Base-by-base conservation (phyloP, 202 grass and related monocot genomes). In the Setaria italica region DNA sequence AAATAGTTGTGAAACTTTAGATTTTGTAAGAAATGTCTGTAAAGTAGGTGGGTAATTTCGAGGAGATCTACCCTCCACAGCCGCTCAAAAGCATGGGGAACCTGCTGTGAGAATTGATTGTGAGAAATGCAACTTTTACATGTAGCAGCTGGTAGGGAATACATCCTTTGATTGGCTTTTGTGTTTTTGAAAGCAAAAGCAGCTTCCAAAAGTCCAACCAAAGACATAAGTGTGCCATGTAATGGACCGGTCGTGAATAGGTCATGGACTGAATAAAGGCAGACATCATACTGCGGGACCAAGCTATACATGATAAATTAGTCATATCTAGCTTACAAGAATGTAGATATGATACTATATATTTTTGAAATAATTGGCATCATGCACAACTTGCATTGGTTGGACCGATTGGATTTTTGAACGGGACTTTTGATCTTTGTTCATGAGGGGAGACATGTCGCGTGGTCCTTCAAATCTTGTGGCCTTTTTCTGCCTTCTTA, bases 391-490 rank as follows among this genome's bases (percentile, higher is more conserved):
- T 60, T 60, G 9, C 3, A 60, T 7, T 35, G 34, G 34, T 78
- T 70, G 25, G 11, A 21, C 78, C 19, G 19, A 16, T 60, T 41
- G 34, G 72, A 67, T 66, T 25, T 68, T 47, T 46, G 43, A 53
- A 62, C 78, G 20, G 62, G 64, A 42, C 51, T 53, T 73, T 29
- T 48, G 29, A 77, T 51, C 53, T 25, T 11, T 60, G 32, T 50
- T 85, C 46, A 8, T 13, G 84, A 71, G 13, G 13, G 43, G 13
- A 29, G 66, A 51, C 76, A 72, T 32, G 10, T 15, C 66, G 71
- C 75, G 62, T 46, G 43, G 62, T 8, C 35, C 16, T 41, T 67
- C 37, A 43, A 68, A 68, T 68, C 33, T 68, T 11, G 66, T 43
- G 65, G 16, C 2, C 16, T 19, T 39, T 67, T 42, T 25, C 25